Evolutionary conservation across 805 yeast genomes (phyloP).

Genomic region (Peterozyma xylosa): DNA sequence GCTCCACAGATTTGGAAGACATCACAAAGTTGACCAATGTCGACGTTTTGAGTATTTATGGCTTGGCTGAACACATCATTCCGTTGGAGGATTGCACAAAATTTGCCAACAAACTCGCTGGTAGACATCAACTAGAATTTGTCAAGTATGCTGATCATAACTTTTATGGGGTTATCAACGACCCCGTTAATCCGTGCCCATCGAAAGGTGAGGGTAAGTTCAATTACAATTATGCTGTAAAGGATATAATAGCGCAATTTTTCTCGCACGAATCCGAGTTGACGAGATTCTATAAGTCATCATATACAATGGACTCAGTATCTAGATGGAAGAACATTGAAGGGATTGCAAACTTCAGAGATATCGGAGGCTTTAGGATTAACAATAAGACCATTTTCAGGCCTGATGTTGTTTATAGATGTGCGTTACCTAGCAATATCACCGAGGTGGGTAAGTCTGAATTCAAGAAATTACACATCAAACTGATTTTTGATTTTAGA

Average conservation of each 20-base stretch:
- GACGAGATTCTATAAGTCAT: conserved; percentile 37
- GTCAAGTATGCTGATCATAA: conserved; percentile 77
- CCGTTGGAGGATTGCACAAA: conserved; percentile 54
- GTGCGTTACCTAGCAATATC: conserved; percentile 51
- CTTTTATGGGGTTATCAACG: conserved; percentile 46
- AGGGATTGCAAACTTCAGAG: conserved; percentile 70
- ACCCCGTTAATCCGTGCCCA: conserved; percentile 34
- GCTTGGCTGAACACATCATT: conserved; percentile 57
- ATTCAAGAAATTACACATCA: conserved; percentile 37
- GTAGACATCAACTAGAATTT: conserved; percentile 50
- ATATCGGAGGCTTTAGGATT: conserved; percentile 69
- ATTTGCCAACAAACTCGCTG: conserved; percentile 50
- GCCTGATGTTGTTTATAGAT: conserved; percentile 50
- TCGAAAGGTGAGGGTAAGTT: conserved; percentile 35
- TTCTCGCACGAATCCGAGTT: conserved; percentile 35
- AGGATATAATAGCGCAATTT: conserved; percentile 40
- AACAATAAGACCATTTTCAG: conserved; percentile 33
- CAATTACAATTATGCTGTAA: conserved; percentile 53
- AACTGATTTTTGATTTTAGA: conserved; percentile 60
- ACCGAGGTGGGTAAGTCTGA: conserved; percentile 40
- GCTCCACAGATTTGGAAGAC: conserved; percentile 34
- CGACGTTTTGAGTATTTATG: conserved; percentile 63
- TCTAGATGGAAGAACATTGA: conserved; percentile 58
- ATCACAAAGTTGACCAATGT: background rate
- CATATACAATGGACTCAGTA: conserved; percentile 27